phyloP scores from a whole-genome alignment of 208 protist genomes.

The Angomonas deanei region DNA sequence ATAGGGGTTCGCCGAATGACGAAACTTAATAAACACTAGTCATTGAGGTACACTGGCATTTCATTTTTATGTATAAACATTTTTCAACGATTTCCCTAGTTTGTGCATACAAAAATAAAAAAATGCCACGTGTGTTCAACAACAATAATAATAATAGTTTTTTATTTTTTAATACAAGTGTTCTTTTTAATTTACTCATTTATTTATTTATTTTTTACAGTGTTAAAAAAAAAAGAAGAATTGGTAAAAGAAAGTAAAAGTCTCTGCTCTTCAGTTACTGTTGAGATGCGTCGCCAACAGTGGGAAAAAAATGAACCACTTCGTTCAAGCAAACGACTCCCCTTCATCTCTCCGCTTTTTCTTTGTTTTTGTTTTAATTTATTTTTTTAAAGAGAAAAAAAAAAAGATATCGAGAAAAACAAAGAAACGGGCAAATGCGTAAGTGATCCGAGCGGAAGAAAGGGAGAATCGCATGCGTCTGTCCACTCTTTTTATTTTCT shows the following conservation, averaged over 20 bases:
- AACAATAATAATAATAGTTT: not conserved
- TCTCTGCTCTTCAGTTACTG: not conserved
- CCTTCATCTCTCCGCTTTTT: no score
- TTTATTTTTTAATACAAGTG: no score
- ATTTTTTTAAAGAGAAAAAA: constrained; percentile 4
- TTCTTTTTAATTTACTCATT: constrained; percentile 2
- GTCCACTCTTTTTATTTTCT: not conserved
- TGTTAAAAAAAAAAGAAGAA: constrained; percentile 9
- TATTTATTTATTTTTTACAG: not conserved
- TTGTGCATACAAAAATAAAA: no score
- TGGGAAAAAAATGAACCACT: no score
- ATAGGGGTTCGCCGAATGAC: no score
- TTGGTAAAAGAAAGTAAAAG: constrained; percentile 7
- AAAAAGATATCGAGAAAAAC: constrained; percentile 14
- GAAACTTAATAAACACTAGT: no score
- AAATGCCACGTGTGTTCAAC: not conserved
- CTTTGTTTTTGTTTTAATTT: constrained; percentile 9
- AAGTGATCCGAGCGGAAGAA: not conserved
- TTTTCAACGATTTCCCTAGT: no score
- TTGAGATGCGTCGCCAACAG: not conserved
- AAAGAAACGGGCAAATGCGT: constrained; percentile 14
- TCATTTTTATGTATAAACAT: no score
- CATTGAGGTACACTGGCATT: no score
- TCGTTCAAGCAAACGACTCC: no score
- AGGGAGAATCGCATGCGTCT: not conserved